A percentile compares a stretch with the other conserved stretches of the same genome.
These are phyloP conservation scores for Toxoplasma gondii DNA, from an alignment of 169 alveolate genomes.

Conservation along the genomic window DNA sequence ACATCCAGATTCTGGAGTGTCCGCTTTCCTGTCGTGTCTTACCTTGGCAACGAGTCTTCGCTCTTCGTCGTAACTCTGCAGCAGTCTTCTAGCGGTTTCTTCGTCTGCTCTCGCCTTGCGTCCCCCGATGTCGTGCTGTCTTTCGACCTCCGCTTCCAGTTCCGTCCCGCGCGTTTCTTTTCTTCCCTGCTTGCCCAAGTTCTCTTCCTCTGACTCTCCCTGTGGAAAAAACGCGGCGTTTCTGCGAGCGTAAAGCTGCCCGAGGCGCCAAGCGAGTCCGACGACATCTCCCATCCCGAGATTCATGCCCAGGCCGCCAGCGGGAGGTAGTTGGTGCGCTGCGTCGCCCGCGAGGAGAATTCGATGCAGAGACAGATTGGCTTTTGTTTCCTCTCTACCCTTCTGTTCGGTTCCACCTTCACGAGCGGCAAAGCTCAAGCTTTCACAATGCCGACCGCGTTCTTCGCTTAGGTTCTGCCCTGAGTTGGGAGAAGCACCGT, in stretches of 20 bases:
- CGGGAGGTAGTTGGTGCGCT: slow-evolving; percentile 94
- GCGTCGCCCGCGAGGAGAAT: slow-evolving; percentile 91
- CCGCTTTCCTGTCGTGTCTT: background rate
- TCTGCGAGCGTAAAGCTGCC: slow-evolving; percentile 66
- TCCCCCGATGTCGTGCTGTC: background rate
- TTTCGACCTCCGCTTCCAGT: background rate
- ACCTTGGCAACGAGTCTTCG: slow-evolving; percentile 61
- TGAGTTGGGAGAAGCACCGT: background rate
- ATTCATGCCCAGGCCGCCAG: slow-evolving; percentile 95
- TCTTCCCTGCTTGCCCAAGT: background rate
- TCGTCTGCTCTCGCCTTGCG: background rate
- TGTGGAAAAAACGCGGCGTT: background rate
- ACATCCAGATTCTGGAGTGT: too few species aligned
- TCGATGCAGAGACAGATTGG: slow-evolving; percentile 33
- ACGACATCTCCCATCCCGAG: slow-evolving; percentile 91
- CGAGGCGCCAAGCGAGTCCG: slow-evolving; percentile 81
- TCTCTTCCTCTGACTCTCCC: background rate
- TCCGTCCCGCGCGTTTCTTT: background rate
- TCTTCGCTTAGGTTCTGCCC: background rate
- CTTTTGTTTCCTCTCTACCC: slow-evolving; percentile 43
- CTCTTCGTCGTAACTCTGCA: slow-evolving; percentile 61
- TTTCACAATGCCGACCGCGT: background rate
- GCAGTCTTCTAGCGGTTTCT: background rate
- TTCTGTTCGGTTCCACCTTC: background rate
- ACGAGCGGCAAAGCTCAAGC: background rate